Evolutionary conservation across 192 early-diverging fungal species (phyloP).

Genomic region (Gigaspora rosea): DNA sequence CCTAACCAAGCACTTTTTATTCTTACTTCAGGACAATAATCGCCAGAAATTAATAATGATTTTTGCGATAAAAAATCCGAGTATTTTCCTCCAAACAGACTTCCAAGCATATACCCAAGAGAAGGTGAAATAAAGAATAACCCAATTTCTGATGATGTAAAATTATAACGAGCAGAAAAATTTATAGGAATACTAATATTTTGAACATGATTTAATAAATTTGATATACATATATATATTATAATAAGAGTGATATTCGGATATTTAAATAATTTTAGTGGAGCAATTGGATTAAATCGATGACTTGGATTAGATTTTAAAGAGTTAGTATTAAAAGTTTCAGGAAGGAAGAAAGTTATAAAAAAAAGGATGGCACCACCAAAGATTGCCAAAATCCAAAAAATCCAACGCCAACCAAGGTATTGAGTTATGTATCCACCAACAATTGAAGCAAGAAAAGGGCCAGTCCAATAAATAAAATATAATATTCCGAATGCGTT

Average conservation of each 20-base stretch:
- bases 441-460: background rate
- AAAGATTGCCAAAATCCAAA: slow-evolving; percentile 13
- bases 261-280: background rate
- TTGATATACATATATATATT: background rate
- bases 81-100: slow-evolving; percentile 45
- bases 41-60: background rate
- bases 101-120: slow-evolving; percentile 45
- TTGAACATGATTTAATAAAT: background rate
- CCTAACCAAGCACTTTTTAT: slow-evolving; percentile 40
- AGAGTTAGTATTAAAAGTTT: slow-evolving; percentile 4
- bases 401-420: slow-evolving; percentile 17
- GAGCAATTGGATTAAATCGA: slow-evolving; percentile 6
- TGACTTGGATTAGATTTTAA: background rate
- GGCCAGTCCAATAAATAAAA: background rate
- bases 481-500: background rate
- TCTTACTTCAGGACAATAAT: slow-evolving; percentile 22
- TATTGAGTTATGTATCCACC: slow-evolving; percentile 1
- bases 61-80: slow-evolving; percentile 38
- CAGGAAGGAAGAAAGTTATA: background rate
- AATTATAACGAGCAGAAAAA: background rate
- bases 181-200: background rate
- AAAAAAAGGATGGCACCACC: background rate
- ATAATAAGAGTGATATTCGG: background rate
- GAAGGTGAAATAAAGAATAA: slow-evolving; percentile 41
- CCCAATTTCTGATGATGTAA: background rate